These are phyloP conservation scores for Aspergillus glaucus DNA, from an alignment of 2,329 filamentous ascomycete species.

Conservation along the genomic window DNA sequence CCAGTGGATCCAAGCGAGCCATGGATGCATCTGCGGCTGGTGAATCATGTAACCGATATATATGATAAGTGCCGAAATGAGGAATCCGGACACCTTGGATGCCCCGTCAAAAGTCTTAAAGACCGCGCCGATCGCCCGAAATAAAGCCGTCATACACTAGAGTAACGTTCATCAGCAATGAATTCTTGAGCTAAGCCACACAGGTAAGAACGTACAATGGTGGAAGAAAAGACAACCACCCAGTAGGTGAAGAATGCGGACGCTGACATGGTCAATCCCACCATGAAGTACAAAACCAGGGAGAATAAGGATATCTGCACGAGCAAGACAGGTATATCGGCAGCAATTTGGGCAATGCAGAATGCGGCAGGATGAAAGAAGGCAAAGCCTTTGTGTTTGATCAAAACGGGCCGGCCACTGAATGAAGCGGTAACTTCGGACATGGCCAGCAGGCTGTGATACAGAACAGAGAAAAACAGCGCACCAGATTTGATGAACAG, in stretches of 20 bases:
- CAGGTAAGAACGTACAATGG: constrained; percentile 39
- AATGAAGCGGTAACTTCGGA: constrained; percentile 62
- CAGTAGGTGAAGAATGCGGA: constrained; percentile 58
- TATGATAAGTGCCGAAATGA: constrained; percentile 32
- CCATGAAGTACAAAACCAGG: constrained; percentile 60
- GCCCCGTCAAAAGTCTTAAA: constrained; percentile 55
- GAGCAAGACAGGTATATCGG: constrained; percentile 50
- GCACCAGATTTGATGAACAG: constrained; percentile 60
- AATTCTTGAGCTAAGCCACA: no score
- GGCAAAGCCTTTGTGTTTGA: constrained; percentile 55
- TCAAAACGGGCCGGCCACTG: constrained; percentile 52
- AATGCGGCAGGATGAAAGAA: constrained; percentile 50
- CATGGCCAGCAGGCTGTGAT: constrained; percentile 57
- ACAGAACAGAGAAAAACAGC: constrained; percentile 59
- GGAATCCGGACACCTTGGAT: constrained; percentile 46
- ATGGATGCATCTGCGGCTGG: constrained; percentile 46
- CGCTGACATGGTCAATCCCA: constrained; percentile 48
- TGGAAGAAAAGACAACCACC: constrained; percentile 46
- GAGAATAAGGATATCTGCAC: constrained; percentile 56
- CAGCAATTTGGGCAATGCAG: constrained; percentile 39
- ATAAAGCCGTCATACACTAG: constrained; percentile 53
- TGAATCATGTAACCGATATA: constrained; percentile 42
- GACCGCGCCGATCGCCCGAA: constrained; percentile 50
- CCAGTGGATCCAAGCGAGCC: constrained; percentile 46
- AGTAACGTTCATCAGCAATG: constrained; percentile 7